phyloP scores from a whole-genome alignment of 2,329 filamentous ascomycete genomes.

The Claviceps spartinae region DNA sequence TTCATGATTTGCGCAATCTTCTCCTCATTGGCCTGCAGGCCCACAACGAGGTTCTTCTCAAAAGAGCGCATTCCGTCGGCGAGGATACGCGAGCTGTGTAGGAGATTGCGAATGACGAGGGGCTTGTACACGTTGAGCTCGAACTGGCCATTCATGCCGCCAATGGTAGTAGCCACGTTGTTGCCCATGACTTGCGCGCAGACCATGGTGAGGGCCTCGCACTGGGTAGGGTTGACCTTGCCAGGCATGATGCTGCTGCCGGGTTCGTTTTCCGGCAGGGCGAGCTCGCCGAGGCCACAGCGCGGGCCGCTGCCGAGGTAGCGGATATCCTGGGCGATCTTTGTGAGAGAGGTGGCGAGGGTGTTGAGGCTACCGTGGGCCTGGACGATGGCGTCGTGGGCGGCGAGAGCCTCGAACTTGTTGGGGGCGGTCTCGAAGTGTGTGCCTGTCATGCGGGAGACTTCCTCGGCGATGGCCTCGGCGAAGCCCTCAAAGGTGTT shows the following conservation, averaged over 20 bases:
- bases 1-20: constrained; percentile 83
- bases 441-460: constrained; percentile 82
- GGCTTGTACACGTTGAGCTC: constrained; percentile 99
- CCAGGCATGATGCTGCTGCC: constrained; percentile 98
- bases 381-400: constrained; percentile 92
- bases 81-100: constrained; percentile 81
- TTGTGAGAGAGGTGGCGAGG: constrained; percentile 79
- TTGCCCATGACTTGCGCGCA: constrained; percentile 98
- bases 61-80: constrained; percentile 91
- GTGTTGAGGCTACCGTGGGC: constrained; percentile 90
- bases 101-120: constrained; percentile 83
- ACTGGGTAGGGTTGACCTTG: constrained; percentile 98
- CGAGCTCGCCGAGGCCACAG: constrained; percentile 87
- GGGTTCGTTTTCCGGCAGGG: constrained; percentile 93
- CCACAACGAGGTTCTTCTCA: constrained; percentile 80
- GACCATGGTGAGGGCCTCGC: constrained; percentile 94
- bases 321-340: constrained; percentile 95
- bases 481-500: constrained; percentile 97
- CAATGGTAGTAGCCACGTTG: constrained; percentile 82
- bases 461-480: constrained; percentile 81
- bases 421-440: constrained; percentile 94
- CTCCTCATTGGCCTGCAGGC: constrained; percentile 84
- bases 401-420: constrained; percentile 95
- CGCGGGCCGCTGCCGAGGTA: constrained; percentile 93
- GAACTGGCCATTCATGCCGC: constrained; percentile 95